Evolutionary conservation across 2,329 filamentous ascomycete genomes (phyloP), one percentile per base, ranked within the genome.

Genomic region (Nectriaceae sp.): DNA sequence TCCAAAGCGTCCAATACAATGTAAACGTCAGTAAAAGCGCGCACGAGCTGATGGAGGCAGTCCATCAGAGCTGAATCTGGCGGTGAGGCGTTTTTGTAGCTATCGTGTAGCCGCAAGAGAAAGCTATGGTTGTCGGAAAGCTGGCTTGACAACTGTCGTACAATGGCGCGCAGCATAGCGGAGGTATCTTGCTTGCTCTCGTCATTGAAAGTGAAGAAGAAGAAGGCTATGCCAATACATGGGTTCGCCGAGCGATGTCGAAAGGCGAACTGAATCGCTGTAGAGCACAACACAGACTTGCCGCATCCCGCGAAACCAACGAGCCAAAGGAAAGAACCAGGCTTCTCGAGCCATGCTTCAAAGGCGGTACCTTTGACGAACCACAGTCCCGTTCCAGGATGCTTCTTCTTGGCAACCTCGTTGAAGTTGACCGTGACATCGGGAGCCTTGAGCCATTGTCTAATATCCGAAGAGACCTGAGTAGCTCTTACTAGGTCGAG

Each of bases 181-280:
- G 55, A 65, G 0, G 53, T 20, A 21, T 64, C 51, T 47, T 69
- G 65, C 35, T 73, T 73, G 10, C 31, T 38, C 1, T 52, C 21
- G 36, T 72, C 68, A 37, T 65, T 67, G 51, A 71, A 73, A 3
- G 67, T 64, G 42, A 74, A 74, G 56, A 67, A 74, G 54, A 74
- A 74, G 50, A 67, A 72, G 2, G 61, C 65, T 11, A 72, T 41
- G 1, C 60, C 67, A 11, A 63, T 57, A 5, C 44, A 38, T 6
- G 55, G 50, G 18, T 57, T 59, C 11, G 52, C 59, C 13, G 38
- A 49, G 5, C 44, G 54, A 42, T 60, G 50, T 11, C 54, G 49
- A 18, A 52, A 53, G 1, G 61, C 40, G 36, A 65, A 47, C 35
- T 69, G 65, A 37, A 73, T 67, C 8, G 64, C 57, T 2, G 68